These are phyloP conservation scores for Raphanus raphanistrum DNA, from an alignment of 345 rosid genomes.

Conservation along the genomic window DNA sequence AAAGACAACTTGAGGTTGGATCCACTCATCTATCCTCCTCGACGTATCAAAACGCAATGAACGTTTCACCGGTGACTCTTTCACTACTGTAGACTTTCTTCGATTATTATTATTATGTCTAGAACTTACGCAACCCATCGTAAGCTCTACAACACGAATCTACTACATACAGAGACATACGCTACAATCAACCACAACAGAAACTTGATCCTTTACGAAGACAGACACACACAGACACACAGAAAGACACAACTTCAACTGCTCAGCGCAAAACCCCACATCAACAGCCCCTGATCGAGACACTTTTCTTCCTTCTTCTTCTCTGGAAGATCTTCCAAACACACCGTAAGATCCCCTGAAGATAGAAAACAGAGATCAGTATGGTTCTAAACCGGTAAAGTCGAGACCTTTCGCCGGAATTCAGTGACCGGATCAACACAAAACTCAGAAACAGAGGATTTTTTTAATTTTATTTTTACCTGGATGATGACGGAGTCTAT, in stretches of 20 bases:
- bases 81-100: constrained; percentile 42
- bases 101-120: constrained; percentile 39
- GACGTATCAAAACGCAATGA: constrained; percentile 56
- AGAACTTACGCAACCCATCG: constrained; percentile 83
- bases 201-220: background rate
- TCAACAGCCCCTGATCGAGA: background rate
- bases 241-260: background rate
- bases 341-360: background rate
- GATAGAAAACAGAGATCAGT: constrained; percentile 16
- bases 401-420: constrained; percentile 25
- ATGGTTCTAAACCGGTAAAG: constrained; percentile 11
- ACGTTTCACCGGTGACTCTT: constrained; percentile 52
- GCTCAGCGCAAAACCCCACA: background rate
- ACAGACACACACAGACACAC: background rate
- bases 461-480: background rate
- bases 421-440: background rate
- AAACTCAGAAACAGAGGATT: background rate
- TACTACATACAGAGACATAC: background rate
- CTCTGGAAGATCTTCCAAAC: background rate
- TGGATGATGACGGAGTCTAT: constrained; percentile 4
- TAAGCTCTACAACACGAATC: constrained; percentile 4
- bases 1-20: constrained; percentile 33
- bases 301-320: too few relatives aligned
- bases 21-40: constrained; percentile 50
- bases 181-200: background rate